Evolutionary conservation across 192 early-diverging fungal genomes (phyloP).

Genomic region (Tieghemiomyces parasiticus): DNA sequence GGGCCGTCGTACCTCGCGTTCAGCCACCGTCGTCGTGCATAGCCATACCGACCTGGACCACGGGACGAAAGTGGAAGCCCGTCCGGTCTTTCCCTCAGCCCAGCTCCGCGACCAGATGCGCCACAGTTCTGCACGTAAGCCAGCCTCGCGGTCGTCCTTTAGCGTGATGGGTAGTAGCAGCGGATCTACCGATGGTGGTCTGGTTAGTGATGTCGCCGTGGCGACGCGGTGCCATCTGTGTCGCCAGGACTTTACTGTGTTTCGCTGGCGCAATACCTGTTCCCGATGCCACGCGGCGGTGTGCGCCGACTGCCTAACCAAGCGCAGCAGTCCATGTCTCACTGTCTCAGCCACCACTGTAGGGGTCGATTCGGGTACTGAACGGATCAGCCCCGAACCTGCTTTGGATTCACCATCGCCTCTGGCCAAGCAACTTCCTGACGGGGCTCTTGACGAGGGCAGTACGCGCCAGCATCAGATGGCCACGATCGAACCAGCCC

Average conservation of each 20-base stretch:
- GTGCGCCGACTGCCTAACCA: conserved; percentile 27
- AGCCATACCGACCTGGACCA: no score
- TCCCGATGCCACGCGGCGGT: conserved; percentile 20
- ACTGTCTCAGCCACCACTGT: not conserved
- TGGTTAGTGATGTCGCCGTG: no score
- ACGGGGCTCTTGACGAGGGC: not conserved
- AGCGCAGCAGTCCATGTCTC: conserved; percentile 5
- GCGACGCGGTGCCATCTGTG: not conserved
- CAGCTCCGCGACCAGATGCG: no score
- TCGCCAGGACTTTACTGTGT: conserved; percentile 8
- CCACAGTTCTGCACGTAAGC: no score
- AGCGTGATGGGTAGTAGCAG: no score
- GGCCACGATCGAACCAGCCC: not conserved
- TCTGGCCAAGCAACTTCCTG: not conserved
- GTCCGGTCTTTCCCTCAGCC: no score
- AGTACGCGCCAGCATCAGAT: not conserved
- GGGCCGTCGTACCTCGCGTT: no score
- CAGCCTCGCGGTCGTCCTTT: no score
- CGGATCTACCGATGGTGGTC: no score
- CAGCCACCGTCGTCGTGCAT: no score
- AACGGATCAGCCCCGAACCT: not conserved
- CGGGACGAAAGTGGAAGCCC: no score
- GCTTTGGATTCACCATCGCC: not conserved
- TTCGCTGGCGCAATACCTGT: conserved; percentile 17
- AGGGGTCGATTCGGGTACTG: not conserved